phyloP scores from a whole-genome alignment of 192 early-diverging fungal species.

The Backusella psychrophila region DNA sequence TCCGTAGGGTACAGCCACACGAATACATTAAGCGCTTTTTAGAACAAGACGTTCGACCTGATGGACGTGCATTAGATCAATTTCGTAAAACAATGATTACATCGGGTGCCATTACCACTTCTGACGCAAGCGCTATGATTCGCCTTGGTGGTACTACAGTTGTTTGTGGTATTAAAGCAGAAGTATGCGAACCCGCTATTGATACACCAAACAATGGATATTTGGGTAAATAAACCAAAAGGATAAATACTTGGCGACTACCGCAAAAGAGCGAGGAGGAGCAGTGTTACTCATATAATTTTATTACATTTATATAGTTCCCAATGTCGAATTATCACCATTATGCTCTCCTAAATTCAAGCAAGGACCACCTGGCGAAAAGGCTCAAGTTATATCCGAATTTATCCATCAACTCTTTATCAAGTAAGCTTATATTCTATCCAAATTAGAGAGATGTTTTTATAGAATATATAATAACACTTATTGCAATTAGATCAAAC shows the following conservation, averaged over 20 bases:
- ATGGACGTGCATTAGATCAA: constrained; percentile 69
- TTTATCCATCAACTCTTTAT: constrained; percentile 68
- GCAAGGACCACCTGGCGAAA: constrained; percentile 81
- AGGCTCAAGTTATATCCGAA: constrained; percentile 81
- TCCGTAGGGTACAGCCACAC: constrained; percentile 82
- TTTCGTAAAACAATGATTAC: constrained; percentile 69
- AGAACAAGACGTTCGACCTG: constrained; percentile 74
- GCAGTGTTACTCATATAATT: background rate
- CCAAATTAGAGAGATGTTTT: background rate
- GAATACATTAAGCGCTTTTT: constrained; percentile 88
- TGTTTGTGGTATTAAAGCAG: constrained; percentile 93
- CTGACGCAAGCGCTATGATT: constrained; percentile 85
- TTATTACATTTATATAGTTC: constrained; percentile 49
- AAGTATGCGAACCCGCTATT: constrained; percentile 80
- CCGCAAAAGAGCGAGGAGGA: background rate
- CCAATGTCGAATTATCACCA: constrained; percentile 91
- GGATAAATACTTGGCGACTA: background rate
- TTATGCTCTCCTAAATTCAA: constrained; percentile 83
- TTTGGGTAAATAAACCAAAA: constrained; percentile 50
- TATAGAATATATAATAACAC: background rate
- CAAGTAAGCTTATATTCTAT: constrained; percentile 30
- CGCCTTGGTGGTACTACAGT: constrained; percentile 87
- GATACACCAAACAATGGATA: constrained; percentile 71
- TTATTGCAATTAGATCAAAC: constrained; percentile 33
- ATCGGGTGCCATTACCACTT: constrained; percentile 70